Percentiles rank a stretch among this genome's conserved stretches.
Evolutionary conservation across 176 grass and related monocot species (phyloP).

Genomic region (Alopecurus myosuroides): DNA sequence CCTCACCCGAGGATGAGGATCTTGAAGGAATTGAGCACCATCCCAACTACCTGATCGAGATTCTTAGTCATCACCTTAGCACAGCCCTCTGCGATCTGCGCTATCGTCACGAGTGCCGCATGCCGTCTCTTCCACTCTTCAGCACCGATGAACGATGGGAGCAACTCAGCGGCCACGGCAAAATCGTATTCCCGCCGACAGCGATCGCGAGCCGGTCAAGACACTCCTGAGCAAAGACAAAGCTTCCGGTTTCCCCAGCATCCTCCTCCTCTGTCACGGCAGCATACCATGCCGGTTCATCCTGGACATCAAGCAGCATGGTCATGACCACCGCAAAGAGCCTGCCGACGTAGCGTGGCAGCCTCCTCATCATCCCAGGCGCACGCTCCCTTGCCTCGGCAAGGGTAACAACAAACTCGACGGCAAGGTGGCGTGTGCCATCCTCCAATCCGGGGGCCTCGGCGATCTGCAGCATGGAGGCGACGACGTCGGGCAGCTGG

Average conservation of each 20-base stretch:
- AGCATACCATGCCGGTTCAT: constrained; percentile 77
- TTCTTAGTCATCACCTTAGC: constrained; percentile 96
- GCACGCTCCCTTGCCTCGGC: constrained; percentile 86
- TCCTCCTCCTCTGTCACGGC: constrained; percentile 79
- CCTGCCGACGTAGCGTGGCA: constrained; percentile 70
- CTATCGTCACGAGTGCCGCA: constrained; percentile 70
- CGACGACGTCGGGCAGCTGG: constrained; percentile 83
- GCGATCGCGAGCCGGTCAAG: constrained; percentile 82
- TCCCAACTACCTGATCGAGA: constrained; percentile 90
- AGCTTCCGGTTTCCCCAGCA: constrained; percentile 76
- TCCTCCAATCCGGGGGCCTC: constrained; percentile 82
- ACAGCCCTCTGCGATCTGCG: constrained; percentile 96
- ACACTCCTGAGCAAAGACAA: constrained; percentile 79
- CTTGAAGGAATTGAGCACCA: constrained; percentile 86
- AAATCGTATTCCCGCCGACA: constrained; percentile 84
- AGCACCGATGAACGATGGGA: constrained; percentile 60
- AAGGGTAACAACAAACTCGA: constrained; percentile 88
- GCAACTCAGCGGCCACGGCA: constrained; percentile 76
- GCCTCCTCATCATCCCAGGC: constrained; percentile 87
- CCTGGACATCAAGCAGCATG: constrained; percentile 87
- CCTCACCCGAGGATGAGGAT: constrained; percentile 87
- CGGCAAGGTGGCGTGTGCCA: constrained; percentile 84
- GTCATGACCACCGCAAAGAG: constrained; percentile 88
- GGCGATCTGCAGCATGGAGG: constrained; percentile 83
- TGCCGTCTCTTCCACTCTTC: constrained; percentile 87